These are phyloP conservation scores for Colletotrichum eleusines DNA, from an alignment of 2,329 filamentous ascomycete genomes.

Conservation along the genomic window DNA sequence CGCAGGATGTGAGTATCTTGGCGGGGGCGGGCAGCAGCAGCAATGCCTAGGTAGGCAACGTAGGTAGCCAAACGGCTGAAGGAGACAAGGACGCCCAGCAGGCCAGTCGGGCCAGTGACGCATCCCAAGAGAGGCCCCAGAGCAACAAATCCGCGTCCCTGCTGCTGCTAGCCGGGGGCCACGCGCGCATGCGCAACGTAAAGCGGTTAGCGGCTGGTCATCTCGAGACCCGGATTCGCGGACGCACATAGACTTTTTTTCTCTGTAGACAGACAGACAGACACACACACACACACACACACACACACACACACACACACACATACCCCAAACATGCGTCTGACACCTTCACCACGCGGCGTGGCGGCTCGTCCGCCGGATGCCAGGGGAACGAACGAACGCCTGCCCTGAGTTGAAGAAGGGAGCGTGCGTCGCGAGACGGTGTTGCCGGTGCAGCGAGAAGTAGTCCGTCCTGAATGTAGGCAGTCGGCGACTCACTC, in stretches of 20 bases:
- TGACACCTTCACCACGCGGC: conserved; percentile 17
- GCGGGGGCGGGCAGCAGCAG: no score
- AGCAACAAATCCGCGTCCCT: not conserved
- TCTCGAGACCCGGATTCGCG: not conserved
- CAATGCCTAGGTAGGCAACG: no score
- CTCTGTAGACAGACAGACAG: not conserved
- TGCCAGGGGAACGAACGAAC: not conserved
- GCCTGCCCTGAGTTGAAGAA: conserved; percentile 11
- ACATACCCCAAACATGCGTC: not conserved
- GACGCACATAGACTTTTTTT: no score
- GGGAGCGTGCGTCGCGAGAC: conserved; percentile 1
- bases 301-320: no score
- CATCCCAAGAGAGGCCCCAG: not conserved
- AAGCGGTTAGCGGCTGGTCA: conserved; percentile 1
- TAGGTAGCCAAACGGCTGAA: no score
- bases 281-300: no score
- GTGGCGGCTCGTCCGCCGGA: conserved; percentile 12
- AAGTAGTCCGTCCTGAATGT: not conserved
- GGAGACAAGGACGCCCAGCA: conserved; percentile 1
- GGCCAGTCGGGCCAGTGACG: not conserved
- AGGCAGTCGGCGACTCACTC: not conserved
- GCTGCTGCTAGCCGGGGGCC: not conserved
- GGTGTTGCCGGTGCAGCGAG: not conserved
- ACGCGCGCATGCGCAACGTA: conserved; percentile 4
- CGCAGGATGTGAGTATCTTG: no score